Evolutionary conservation across 2,329 filamentous ascomycete species (phyloP).

Genomic region (Beauveria rudraprayagi): DNA sequence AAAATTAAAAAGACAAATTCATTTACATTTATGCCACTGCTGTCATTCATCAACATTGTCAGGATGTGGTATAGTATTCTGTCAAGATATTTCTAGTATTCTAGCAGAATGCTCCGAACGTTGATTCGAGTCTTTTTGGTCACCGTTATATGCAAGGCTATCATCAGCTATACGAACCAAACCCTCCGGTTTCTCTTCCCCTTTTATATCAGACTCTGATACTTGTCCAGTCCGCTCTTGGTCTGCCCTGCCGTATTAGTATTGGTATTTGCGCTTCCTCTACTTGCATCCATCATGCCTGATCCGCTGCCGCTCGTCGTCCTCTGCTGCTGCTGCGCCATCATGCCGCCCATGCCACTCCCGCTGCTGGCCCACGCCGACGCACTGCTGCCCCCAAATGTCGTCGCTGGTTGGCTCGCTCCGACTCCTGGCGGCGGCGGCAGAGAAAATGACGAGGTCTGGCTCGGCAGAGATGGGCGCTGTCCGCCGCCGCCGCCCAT

Average conservation of each 20-base stretch:
- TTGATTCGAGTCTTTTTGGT: neutral
- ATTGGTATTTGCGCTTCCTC: slow-evolving; percentile 17
- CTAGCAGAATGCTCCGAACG: no score
- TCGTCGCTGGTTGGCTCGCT: slow-evolving; percentile 18
- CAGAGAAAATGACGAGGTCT: slow-evolving; percentile 46
- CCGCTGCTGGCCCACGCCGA: slow-evolving; percentile 14
- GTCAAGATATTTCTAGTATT: no score
- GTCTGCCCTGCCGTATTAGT: slow-evolving; percentile 21
- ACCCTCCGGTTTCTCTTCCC: neutral
- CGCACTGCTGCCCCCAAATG: slow-evolving; percentile 14
- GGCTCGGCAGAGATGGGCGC: slow-evolving; percentile 24
- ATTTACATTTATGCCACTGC: no score
- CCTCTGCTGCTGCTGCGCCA: slow-evolving; percentile 15
- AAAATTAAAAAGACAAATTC: no score
- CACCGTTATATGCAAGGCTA: neutral
- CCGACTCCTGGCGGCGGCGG: slow-evolving; percentile 41
- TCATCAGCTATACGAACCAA: neutral
- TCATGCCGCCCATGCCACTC: slow-evolving; percentile 15
- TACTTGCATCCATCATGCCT: slow-evolving; percentile 19
- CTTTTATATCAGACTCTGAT: slow-evolving; percentile 56
- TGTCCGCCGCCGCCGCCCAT: slow-evolving; percentile 31
- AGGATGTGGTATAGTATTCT: no score
- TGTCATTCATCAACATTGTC: no score
- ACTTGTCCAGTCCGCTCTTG: slow-evolving; percentile 56
- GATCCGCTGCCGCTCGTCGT: slow-evolving; percentile 8